Conservation (phyloP, 345 rosid species). For the Psidium guajava region DNA sequence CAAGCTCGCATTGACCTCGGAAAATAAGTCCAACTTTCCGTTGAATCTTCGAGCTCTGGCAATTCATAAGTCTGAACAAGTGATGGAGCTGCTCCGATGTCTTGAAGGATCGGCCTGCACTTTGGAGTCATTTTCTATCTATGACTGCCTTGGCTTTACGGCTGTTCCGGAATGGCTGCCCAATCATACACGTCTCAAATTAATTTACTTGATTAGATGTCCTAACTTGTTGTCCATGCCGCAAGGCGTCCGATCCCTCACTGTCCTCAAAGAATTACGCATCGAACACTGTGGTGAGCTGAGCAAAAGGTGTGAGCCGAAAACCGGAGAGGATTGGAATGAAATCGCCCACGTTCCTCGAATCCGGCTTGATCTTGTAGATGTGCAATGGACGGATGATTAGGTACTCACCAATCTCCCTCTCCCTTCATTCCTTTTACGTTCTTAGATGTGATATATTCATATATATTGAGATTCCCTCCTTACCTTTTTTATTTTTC, state of each 20-base stretch:
- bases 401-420: not conserved
- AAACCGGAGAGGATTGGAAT: not conserved
- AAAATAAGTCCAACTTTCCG: not conserved
- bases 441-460: not conserved
- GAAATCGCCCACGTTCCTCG: not conserved
- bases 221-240: not conserved
- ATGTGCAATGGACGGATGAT: not conserved
- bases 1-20: not conserved
- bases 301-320: not conserved
- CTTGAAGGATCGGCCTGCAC: not conserved
- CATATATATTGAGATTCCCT: not conserved
- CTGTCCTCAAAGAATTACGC: not conserved
- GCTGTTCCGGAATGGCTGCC: not conserved
- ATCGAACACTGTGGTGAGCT: accelerated
- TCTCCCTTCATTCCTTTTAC: not conserved
- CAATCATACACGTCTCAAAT: not conserved
- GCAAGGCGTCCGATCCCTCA: not conserved
- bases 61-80: not conserved
- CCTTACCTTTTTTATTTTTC: too few species aligned
- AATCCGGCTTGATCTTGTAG: not conserved
- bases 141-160: not conserved
- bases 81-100: not conserved
- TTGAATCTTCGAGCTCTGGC: not conserved
- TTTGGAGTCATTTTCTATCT: not conserved
- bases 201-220: accelerated